Evolutionary conservation across 805 yeast species (phyloP), one percentile per base, ranked within the genome.

Genomic region (Suhomyces pyralidae): DNA sequence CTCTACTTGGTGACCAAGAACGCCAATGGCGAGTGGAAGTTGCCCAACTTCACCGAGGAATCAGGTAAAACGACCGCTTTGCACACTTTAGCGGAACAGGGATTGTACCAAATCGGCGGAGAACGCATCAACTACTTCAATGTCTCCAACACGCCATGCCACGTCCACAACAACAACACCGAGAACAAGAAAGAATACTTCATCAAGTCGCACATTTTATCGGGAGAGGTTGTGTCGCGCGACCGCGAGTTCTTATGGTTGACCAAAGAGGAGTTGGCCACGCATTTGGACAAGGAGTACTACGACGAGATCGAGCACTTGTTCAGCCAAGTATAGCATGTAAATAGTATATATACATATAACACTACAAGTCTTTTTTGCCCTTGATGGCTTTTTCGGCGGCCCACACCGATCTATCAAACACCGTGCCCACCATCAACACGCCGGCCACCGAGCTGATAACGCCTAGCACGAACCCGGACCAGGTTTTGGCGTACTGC

Each of bases 361-460:
- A 32, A 14, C 36, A n/a, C 36, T 48, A 54, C 52, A 69, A 65
- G 51, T 81, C 82, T 73, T 88, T 88, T 68, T 88, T 86, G 19
- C 84, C 81, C 61, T 80, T 77, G 28, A 91, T 69, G 12, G 86
- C 89, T 68, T 82, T 83, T 65, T 91, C 92, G 1, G 97, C 97
- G 10, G 89, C 93, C 82, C 89, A 91, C 4, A 91, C 87, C 2
- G 96, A 84, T 54, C 90, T 81, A 68, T 94, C 99, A 46, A 92
- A 69, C 36, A 92, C 82, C 0, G 97, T 86, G 8, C 96, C 98
- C 25, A 93, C 91, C 25, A 97, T 92, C 54, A 94, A 76, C 9
- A 94, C 91, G 46, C 98, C 97, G 8, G 97, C 98, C 40, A 93
- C 80, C 7, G 96, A 90, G 51, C 97, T 87, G 58, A 94, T 83